These are phyloP conservation scores for Fragilaria radians DNA, from an alignment of 108 stramenopile genomes.

Conservation along the genomic window DNA sequence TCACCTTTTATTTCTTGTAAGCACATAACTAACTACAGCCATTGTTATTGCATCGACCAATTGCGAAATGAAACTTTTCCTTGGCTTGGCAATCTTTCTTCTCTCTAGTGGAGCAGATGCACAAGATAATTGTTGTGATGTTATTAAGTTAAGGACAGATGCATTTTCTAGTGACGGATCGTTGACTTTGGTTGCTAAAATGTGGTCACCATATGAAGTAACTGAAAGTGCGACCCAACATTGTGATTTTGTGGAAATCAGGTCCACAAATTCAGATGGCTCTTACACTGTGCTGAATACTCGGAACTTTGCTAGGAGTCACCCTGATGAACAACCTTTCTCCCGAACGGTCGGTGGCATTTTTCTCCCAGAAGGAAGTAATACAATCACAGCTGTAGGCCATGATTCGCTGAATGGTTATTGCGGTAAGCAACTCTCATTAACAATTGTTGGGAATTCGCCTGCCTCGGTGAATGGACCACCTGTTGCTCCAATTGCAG, in stretches of 20 bases:
- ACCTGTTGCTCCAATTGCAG: not conserved
- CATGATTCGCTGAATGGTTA: not conserved
- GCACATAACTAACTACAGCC: no score
- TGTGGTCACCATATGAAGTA: not conserved
- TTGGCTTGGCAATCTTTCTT: no score
- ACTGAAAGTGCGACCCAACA: not conserved
- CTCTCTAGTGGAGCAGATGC: not conserved
- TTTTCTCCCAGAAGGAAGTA: not conserved
- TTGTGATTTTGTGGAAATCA: not conserved
- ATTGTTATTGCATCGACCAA: no score
- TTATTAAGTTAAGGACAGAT: not conserved
- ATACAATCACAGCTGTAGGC: not conserved
- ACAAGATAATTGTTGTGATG: not conserved
- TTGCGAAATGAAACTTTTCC: no score
- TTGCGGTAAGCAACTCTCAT: not conserved
- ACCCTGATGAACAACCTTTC: not conserved
- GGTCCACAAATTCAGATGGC: not conserved
- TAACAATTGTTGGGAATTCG: not conserved
- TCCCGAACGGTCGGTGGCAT: not conserved
- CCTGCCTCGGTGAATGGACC: not conserved
- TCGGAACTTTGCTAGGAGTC: not conserved
- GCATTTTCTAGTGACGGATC: not conserved
- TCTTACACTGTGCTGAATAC: not conserved
- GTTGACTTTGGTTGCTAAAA: not conserved
- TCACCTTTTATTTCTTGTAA: no score